These are phyloP conservation scores for Glaciozyma antarctica DNA, from an alignment of 768 basidiomycete genomes.

Conservation along the genomic window DNA sequence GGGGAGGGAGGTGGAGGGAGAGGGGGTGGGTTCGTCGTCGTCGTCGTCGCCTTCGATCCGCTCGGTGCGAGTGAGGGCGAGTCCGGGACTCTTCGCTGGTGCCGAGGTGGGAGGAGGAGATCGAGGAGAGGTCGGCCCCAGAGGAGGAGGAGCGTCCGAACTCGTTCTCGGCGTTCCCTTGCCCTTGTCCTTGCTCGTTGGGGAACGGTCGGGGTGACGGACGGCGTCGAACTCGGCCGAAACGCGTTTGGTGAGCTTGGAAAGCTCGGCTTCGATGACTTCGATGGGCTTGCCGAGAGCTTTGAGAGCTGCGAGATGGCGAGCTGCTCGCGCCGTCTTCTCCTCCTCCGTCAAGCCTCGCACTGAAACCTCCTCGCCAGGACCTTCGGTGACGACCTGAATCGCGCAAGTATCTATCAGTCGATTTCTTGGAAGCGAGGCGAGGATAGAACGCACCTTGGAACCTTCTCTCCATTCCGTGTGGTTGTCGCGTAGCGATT, in stretches of 20 bases:
- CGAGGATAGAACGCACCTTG: background rate
- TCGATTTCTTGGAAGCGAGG: background rate
- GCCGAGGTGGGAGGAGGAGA: background rate
- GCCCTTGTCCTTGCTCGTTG: background rate
- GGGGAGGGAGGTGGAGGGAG: background rate
- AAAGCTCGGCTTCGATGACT: conserved; percentile 15
- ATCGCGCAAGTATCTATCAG: background rate
- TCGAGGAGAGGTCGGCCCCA: background rate
- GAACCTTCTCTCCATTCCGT: background rate
- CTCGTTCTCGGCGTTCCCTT: background rate
- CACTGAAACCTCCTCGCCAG: conserved; percentile 13
- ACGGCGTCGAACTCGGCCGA: conserved; percentile 6
- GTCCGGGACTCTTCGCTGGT: background rate
- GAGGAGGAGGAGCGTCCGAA: background rate
- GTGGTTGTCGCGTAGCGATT: background rate
- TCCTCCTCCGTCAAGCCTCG: conserved; percentile 19
- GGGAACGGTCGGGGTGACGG: background rate
- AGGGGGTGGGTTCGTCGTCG: background rate
- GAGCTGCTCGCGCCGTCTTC: conserved; percentile 21
- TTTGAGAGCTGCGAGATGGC: conserved; percentile 27
- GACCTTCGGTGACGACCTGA: conserved; percentile 8
- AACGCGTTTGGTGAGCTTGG: conserved; percentile 8
- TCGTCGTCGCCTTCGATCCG: background rate
- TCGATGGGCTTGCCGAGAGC: conserved; percentile 22
- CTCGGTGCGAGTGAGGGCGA: background rate